phyloP scores from a whole-genome alignment of 169 alveolate species.

The Ichthyophthirius multifiliis region DNA sequence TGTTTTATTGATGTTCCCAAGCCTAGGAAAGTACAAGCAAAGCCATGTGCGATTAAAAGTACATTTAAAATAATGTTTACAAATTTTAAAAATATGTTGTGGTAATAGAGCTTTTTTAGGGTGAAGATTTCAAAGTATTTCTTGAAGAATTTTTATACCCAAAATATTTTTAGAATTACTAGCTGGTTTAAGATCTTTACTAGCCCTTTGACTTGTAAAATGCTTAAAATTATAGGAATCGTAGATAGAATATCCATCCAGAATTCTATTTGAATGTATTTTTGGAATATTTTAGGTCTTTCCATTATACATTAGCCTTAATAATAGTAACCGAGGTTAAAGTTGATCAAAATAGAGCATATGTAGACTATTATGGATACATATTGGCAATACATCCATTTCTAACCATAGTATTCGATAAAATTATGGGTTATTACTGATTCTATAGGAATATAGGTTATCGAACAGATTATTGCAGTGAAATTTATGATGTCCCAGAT shows the following conservation, averaged over 20 bases:
- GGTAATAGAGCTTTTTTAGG: background rate
- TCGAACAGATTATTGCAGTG: background rate
- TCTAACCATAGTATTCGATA: background rate
- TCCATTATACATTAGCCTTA: background rate
- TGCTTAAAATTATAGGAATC: background rate
- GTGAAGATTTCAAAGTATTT: background rate
- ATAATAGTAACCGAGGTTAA: background rate
- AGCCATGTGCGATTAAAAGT: background rate
- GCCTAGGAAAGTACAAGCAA: background rate
- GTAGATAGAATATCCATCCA: background rate
- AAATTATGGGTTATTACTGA: background rate
- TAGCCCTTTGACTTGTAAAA: background rate
- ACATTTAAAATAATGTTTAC: background rate
- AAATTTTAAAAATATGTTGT: background rate
- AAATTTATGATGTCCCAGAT: background rate
- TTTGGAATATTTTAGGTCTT: background rate
- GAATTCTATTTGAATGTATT: background rate
- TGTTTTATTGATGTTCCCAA: background rate
- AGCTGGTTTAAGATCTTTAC: background rate
- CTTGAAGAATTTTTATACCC: background rate
- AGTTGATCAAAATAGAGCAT: background rate
- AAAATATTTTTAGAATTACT: background rate
- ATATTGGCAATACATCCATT: background rate
- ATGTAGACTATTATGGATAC: background rate
- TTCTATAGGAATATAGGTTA: background rate